Conservation (phyloP, 176 grass and related monocot species). For the Oryza punctata region DNA sequence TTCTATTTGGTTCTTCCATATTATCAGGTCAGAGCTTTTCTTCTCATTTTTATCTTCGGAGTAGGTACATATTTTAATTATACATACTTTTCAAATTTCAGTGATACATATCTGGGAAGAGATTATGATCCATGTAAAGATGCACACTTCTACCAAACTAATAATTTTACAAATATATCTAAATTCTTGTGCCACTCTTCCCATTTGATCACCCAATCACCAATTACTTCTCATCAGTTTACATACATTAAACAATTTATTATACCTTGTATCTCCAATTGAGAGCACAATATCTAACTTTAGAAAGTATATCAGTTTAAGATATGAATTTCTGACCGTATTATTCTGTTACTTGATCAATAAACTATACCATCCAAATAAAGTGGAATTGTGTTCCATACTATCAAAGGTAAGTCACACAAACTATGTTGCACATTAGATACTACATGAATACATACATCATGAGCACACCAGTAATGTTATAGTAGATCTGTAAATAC, state of each 20-base stretch:
- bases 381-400: neutral
- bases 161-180: neutral
- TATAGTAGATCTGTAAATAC: slow-evolving; percentile 30
- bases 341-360: neutral
- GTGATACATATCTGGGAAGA: neutral
- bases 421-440: slow-evolving; percentile 37
- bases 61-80: neutral
- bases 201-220: neutral
- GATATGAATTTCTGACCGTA: neutral
- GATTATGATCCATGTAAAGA: neutral
- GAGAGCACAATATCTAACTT: neutral
- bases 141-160: neutral
- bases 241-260: neutral
- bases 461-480: slow-evolving; percentile 20
- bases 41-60: neutral
- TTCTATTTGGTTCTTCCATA: neutral
- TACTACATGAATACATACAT: slow-evolving; percentile 41
- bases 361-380: slow-evolving; percentile 17
- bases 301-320: neutral
- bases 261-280: neutral
- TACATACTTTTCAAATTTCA: neutral
- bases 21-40: neutral
- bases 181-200: neutral
- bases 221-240: neutral
- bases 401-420: slow-evolving; percentile 20